These are phyloP conservation scores for Sphaerulina musiva DNA, from an alignment of 2,329 filamentous ascomycete genomes.

Conservation along the genomic window DNA sequence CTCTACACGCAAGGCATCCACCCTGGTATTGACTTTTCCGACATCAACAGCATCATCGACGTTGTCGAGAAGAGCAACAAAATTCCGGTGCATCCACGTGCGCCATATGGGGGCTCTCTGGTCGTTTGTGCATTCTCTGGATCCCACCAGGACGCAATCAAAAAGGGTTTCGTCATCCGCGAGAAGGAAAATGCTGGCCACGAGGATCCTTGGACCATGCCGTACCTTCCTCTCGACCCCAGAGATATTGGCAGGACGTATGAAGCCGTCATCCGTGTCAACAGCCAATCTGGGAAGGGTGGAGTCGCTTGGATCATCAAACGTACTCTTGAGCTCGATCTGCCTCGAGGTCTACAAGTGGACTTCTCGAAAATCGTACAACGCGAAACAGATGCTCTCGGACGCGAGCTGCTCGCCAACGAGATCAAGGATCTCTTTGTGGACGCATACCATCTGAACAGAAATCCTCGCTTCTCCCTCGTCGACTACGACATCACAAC, in stretches of 20 bases:
- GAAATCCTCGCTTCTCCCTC: constrained; percentile 76
- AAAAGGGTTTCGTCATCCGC: constrained; percentile 73
- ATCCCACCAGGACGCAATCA: constrained; percentile 92
- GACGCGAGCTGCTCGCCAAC: constrained; percentile 72
- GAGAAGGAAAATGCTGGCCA: constrained; percentile 52
- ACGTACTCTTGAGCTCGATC: constrained; percentile 79
- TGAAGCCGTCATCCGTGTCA: constrained; percentile 95
- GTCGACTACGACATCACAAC: constrained; percentile 87
- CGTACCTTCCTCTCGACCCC: constrained; percentile 88
- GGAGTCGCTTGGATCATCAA: constrained; percentile 92
- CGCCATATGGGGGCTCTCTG: constrained; percentile 83
- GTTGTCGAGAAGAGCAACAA: constrained; percentile 89
- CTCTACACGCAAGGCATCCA: constrained; percentile 89
- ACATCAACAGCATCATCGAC: constrained; percentile 78
- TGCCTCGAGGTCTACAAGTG: constrained; percentile 85
- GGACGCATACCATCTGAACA: constrained; percentile 74
- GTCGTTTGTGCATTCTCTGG: constrained; percentile 91
- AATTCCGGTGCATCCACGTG: constrained; percentile 83
- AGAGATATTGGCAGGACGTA: constrained; percentile 93
- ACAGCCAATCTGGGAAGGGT: constrained; percentile 92
- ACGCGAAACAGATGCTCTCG: constrained; percentile 67
- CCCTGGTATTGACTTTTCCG: constrained; percentile 82
- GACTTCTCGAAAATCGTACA: constrained; percentile 88
- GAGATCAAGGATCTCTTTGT: constrained; percentile 90
- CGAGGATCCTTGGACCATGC: constrained; percentile 72